phyloP scores from a whole-genome alignment of 2,329 filamentous ascomycete species.

The Monilinia fructigena region DNA sequence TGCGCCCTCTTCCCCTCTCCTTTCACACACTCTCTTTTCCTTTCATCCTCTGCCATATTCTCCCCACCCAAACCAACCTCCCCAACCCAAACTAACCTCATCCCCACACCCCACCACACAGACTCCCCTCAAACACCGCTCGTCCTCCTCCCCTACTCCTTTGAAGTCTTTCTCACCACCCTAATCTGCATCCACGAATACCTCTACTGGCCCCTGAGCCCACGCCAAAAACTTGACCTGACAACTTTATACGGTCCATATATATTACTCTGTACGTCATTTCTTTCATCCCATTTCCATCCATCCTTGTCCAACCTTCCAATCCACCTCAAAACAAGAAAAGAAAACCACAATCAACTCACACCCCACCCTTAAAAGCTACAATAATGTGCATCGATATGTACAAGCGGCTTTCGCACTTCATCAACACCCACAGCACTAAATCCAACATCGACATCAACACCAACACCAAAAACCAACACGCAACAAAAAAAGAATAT shows the following conservation, averaged over 20 bases:
- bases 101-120: too few species aligned
- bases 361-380: neutral
- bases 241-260: constrained; percentile 57
- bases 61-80: too few species aligned
- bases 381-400: constrained; percentile 5
- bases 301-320: too few species aligned
- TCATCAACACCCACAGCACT: neutral
- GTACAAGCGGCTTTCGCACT: neutral
- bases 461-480: neutral
- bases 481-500: neutral
- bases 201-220: constrained; percentile 52
- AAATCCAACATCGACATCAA: too few species aligned
- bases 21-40: too few species aligned
- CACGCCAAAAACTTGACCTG: constrained; percentile 49
- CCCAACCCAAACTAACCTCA: constrained; percentile 41
- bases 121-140: too few species aligned
- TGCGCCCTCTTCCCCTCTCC: neutral
- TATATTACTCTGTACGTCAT: constrained; percentile 51
- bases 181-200: constrained; percentile 62
- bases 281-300: too few species aligned
- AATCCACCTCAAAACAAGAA: too few species aligned
- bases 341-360: too few species aligned
- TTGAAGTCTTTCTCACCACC: constrained; percentile 50
- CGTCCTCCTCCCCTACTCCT: too few species aligned
- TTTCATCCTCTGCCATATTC: neutral